phyloP scores from a whole-genome alignment of 371 early-diverging fungal genomes.

The Actinomucor elegans region DNA sequence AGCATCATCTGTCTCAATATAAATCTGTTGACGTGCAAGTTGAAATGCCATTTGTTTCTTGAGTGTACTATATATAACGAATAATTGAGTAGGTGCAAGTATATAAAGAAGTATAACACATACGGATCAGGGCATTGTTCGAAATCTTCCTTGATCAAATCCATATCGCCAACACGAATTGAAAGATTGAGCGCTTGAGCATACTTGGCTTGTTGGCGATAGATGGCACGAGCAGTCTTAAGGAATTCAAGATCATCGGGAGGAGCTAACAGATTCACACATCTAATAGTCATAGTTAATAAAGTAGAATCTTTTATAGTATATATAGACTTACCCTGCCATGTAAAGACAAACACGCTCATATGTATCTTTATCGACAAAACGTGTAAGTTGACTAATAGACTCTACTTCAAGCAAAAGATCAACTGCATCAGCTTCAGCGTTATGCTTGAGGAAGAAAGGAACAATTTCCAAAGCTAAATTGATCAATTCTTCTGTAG shows the following conservation, averaged over 20 bases:
- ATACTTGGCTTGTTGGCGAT: conserved; percentile 76
- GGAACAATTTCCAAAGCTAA: conserved; percentile 87
- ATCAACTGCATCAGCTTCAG: conserved; percentile 98
- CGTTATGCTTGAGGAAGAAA: conserved; percentile 90
- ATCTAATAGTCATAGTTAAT: too few species aligned
- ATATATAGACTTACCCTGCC: conserved; percentile 74
- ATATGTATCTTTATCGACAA: conserved; percentile 91
- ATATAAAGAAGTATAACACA: conserved; percentile 26
- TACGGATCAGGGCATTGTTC: conserved; percentile 80
- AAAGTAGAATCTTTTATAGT: too few species aligned
- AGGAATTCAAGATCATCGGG: conserved; percentile 88
- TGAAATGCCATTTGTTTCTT: conserved; percentile 96
- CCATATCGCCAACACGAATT: conserved; percentile 79
- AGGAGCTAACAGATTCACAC: conserved; percentile 87
- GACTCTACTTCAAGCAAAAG: conserved; percentile 87
- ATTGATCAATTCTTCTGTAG: conserved; percentile 64
- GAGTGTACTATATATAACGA: conserved; percentile 42
- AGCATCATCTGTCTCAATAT: conserved; percentile 78
- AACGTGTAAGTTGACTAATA: conserved; percentile 72
- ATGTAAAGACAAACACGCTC: conserved; percentile 95
- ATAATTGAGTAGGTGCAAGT: not conserved
- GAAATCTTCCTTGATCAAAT: conserved; percentile 88
- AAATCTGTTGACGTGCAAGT: conserved; percentile 88
- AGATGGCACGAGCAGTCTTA: conserved; percentile 88
- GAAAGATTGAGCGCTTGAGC: conserved; percentile 86